Conservation (phyloP, 805 yeast genomes). For the Tetrapisispora namnaoensis region DNA sequence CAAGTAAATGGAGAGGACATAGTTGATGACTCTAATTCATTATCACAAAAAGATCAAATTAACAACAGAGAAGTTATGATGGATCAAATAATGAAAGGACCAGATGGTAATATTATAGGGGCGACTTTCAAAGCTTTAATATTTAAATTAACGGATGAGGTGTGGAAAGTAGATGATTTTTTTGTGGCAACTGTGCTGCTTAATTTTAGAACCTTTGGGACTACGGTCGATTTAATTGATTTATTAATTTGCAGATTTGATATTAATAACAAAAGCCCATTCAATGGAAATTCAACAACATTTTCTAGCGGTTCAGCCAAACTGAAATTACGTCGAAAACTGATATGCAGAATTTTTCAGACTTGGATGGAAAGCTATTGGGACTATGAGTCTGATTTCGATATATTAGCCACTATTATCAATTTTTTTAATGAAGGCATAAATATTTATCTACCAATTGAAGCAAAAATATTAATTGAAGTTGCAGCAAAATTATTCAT, state of each 20-base stretch:
- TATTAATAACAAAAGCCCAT: slow-evolving; percentile 30
- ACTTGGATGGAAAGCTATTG: slow-evolving; percentile 89
- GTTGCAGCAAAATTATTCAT: slow-evolving; percentile 44
- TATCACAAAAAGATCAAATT: slow-evolving; percentile 5
- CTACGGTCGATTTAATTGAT: slow-evolving; percentile 56
- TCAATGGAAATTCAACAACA: slow-evolving; percentile 28
- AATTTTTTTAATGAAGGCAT: slow-evolving; percentile 74
- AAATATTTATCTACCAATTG: slow-evolving; percentile 52
- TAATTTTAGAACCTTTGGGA: slow-evolving; percentile 63
- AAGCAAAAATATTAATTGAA: slow-evolving; percentile 51
- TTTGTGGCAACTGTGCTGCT: slow-evolving; percentile 66
- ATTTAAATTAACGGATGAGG: slow-evolving; percentile 56
- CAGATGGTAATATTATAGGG: slow-evolving; percentile 47
- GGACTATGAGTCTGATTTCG: slow-evolving; percentile 55
- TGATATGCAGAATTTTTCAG: slow-evolving; percentile 60
- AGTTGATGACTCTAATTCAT: background rate
- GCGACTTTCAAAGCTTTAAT: slow-evolving; percentile 65
- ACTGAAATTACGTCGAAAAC: slow-evolving; percentile 50
- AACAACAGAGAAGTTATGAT: slow-evolving; percentile 19
- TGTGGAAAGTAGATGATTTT: slow-evolving; percentile 52
- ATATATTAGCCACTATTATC: slow-evolving; percentile 55
- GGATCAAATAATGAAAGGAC: slow-evolving; percentile 34
- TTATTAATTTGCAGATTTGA: slow-evolving; percentile 60
- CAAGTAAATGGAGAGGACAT: slow-evolving; percentile 19
- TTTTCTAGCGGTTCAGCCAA: slow-evolving; percentile 33